phyloP scores from a whole-genome alignment of 768 basidiomycete genomes.

The Lentinula edodes region DNA sequence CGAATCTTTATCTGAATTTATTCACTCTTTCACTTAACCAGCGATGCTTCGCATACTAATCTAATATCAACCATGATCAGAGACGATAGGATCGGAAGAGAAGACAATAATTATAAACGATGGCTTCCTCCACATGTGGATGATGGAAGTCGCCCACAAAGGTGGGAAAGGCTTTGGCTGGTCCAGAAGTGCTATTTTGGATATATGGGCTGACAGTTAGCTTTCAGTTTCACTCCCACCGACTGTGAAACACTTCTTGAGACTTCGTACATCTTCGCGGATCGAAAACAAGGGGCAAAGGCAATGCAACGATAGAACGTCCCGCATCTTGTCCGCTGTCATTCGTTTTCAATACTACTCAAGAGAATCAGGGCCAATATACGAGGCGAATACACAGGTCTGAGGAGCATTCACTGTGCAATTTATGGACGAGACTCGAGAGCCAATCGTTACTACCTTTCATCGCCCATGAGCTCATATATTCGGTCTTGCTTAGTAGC shows the following conservation, averaged over 20 bases:
- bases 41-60: not conserved
- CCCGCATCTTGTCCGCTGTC: not conserved
- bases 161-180: not conserved
- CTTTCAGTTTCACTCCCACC: not conserved
- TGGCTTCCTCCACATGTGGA: not conserved
- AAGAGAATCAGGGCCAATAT: not conserved
- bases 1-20: too few species aligned
- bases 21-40: too few species aligned
- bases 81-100: not conserved
- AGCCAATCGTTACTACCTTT: too few species aligned
- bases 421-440: too few species aligned
- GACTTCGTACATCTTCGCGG: not conserved
- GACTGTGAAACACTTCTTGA: not conserved
- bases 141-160: not conserved
- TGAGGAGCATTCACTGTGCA: too few species aligned
- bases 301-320: not conserved
- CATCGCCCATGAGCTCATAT: too few species aligned
- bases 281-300: not conserved
- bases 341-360: not conserved
- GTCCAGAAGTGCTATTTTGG: not conserved
- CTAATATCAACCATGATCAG: not conserved
- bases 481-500: too few species aligned
- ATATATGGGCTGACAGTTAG: not conserved
- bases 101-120: not conserved
- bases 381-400: not conserved